Conservation (phyloP, 2,329 filamentous ascomycete genomes). For the Amesomyces nigricolor region DNA sequence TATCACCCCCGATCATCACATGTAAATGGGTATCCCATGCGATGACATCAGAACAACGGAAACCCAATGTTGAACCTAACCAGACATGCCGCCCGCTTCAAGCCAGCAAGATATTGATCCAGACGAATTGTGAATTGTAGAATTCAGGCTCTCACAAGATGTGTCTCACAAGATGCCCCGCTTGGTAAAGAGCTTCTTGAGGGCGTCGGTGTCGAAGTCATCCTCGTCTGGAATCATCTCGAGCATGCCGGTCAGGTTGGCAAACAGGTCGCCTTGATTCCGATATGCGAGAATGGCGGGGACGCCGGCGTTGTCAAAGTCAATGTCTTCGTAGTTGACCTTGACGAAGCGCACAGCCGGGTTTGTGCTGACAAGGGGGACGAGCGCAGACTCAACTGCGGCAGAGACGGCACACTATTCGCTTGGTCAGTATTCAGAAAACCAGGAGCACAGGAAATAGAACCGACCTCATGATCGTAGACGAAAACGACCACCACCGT, state of each 20-base stretch:
- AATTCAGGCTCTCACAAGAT: background rate
- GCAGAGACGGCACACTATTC: constrained; percentile 69
- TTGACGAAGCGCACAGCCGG: constrained; percentile 79
- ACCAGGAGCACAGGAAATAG: constrained; percentile 21
- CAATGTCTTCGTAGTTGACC: constrained; percentile 84
- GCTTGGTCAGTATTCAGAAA: constrained; percentile 21
- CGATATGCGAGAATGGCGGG: constrained; percentile 86
- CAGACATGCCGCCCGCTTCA: background rate
- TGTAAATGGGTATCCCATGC: background rate
- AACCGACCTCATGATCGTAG: constrained; percentile 74
- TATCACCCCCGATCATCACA: background rate
- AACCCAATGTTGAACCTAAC: background rate
- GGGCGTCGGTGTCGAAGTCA: constrained; percentile 48
- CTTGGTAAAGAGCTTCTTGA: constrained; percentile 49
- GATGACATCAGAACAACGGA: background rate
- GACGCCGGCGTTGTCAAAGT: constrained; percentile 84
- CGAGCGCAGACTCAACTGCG: constrained; percentile 72
- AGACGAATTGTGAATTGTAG: background rate
- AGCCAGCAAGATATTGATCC: background rate
- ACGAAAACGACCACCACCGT: constrained; percentile 91
- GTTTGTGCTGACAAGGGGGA: constrained; percentile 66
- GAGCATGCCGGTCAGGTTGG: constrained; percentile 80
- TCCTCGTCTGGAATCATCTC: constrained; percentile 74
- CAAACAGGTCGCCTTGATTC: constrained; percentile 81
- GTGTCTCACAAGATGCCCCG: constrained; percentile 41